phyloP scores from a whole-genome alignment of 768 basidiomycete genomes.

The Chalciporus sphaerocephalus region DNA sequence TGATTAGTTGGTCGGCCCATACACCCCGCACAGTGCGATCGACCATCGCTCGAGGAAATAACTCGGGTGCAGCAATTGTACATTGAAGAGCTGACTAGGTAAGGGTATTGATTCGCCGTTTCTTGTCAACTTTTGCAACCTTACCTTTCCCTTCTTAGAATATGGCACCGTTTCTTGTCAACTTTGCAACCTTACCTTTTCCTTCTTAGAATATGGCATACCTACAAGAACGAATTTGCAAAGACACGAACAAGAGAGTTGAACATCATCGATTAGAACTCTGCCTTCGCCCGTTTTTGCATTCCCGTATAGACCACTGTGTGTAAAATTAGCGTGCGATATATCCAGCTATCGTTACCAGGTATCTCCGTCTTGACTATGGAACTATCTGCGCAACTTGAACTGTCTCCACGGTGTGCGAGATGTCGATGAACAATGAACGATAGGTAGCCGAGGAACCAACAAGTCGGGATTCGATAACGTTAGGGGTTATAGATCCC shows the following conservation, averaged over 20 bases:
- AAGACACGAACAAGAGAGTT: constrained; percentile 74
- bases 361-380: no score
- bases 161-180: constrained; percentile 50
- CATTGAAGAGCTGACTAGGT: constrained; percentile 91
- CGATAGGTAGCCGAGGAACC: no score
- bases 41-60: constrained; percentile 79
- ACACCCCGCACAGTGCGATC: constrained; percentile 66
- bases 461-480: no score
- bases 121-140: constrained; percentile 6
- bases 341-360: no score
- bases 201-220: constrained; percentile 82
- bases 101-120: constrained; percentile 23
- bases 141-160: constrained; percentile 43
- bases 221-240: constrained; percentile 92
- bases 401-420: no score
- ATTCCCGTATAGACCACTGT: not conserved
- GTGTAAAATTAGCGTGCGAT: not conserved
- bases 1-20: constrained; percentile 83
- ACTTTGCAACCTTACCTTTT: constrained; percentile 1
- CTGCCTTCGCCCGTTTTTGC: not conserved
- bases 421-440: no score
- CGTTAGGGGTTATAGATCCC: no score
- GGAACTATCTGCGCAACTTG: no score
- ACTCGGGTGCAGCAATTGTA: constrained; percentile 77
- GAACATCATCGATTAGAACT: constrained; percentile 63